Evolutionary conservation across 176 grass and related monocot genomes (phyloP), one percentile per base, ranked within the genome.

Genomic region (Metroxylon sagu): DNA sequence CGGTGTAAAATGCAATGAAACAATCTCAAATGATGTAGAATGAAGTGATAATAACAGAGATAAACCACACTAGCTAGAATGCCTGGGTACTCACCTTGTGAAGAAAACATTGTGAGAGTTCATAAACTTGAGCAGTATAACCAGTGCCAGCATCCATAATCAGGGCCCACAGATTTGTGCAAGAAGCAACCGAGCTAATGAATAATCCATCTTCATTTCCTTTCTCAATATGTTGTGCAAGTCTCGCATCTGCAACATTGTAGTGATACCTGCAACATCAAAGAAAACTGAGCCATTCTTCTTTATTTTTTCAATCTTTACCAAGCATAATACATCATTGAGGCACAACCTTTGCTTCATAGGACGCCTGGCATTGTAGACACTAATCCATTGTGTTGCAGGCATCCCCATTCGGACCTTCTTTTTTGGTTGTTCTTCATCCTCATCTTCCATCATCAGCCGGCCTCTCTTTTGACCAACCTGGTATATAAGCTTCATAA

Each of bases 61-160:
- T 1, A 29, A 50, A 50, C 19, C 16, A 10, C 4, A 56, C 10
- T 30, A 76, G 12, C 18, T 1, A 14, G 51, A 54, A 39, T 62
- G 35, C 35, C 35, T 14, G 35, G 35, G 35, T 43, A 55, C 21
- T 29, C 71, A 89, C 90, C 76, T 95, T 89, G 70, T 89, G 82
- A 74, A 95, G 86, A 72, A 89, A 95, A 60, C 74, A 68, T 15
- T 59, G 74, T 70, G 83, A 89, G 64, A 90, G 67, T 84, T 89
- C 76, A 83, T 95, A 95, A 31, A 95, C 68, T 87, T 95, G 86
- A 74, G 67, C 73, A 71, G 60, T 74, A 83, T 76, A 89, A 62
- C 90, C 80, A 71, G 90, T 95, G 69, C 86, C 90, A 71, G 83
- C 90, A 76, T 95, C 90, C 90, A 95, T 95, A 79, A 89, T 95